These are phyloP conservation scores for Acer saccharum DNA, from an alignment of 345 rosid species.

Conservation along the genomic window DNA sequence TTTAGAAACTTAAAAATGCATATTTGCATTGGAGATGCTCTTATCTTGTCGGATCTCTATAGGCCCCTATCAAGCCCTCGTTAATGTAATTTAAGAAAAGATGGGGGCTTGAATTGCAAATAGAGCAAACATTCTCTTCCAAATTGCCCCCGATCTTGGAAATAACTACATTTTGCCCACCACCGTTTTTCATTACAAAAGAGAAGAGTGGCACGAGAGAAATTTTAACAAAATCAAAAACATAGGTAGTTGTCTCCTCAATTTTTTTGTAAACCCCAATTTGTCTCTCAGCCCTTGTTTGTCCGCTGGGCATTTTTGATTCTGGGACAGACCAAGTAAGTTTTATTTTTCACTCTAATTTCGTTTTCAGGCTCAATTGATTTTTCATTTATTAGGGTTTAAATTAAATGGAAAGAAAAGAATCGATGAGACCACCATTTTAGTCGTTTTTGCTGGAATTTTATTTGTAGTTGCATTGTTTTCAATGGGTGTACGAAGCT, in stretches of 20 bases:
- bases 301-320: background rate
- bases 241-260: background rate
- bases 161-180: background rate
- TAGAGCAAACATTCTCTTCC: background rate
- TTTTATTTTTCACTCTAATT: background rate
- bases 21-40: too few relatives aligned
- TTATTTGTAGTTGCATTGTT: background rate
- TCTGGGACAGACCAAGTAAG: constrained; percentile 9
- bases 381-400: background rate
- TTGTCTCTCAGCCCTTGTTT: background rate
- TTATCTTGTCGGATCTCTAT: too few relatives aligned
- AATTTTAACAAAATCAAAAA: background rate
- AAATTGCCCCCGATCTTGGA: background rate
- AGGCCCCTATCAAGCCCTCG: background rate
- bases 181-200: background rate
- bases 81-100: background rate
- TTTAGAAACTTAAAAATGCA: too few relatives aligned
- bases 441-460: background rate
- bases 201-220: background rate
- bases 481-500: background rate
- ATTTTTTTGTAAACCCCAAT: background rate
- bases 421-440: background rate
- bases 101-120: background rate
- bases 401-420: background rate
- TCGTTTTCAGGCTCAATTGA: background rate